Evolutionary conservation across 805 yeast species (phyloP), one percentile per base, ranked within the genome.

Genomic region (Starmerella floricola): DNA sequence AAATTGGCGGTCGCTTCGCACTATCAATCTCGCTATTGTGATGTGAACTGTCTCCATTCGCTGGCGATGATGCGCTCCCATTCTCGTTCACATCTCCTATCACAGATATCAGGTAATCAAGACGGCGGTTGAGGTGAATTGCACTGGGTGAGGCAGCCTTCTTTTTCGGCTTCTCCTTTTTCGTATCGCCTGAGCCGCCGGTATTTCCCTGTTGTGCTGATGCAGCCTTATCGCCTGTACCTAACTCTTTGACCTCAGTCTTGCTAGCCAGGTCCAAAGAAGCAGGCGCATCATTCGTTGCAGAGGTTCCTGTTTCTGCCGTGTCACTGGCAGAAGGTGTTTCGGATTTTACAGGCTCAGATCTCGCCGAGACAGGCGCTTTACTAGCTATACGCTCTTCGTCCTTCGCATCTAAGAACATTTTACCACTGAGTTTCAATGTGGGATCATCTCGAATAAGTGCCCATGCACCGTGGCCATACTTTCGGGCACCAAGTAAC

Each of bases 371-470:
- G 3, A 2, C 28, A 33, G 16, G 29, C 32, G 29, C 58, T 59
- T 31, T 49, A 20, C 24, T 38, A 12, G 18, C 19, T 20, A 40
- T 33, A 13, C 53, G 50, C 19, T 46, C 52, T 18, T 49, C 53
- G 30, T 47, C 55, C 46, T 54, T 50, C n/a, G 46, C 43, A 26
- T 53, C 58, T 53, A 91, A 67, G 55, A 76, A 91, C 51, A 91
- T 64, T 65, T 85, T 91, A 52, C 85, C 84, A 47, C 84, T 81
- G 47, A 91, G 67, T 10, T 86, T 87, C 45, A 91, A 68, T 40
- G 84, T 71, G 2, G 98, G 97, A 62, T 91, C 98, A 63, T 91
- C 99, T 57, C 98, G 71, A 35, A 91, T 87, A 56, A 82, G 87
- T 2, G 72, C 59, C 98, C 98, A 91, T 1, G 95, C 78, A 15